A percentile compares a stretch with the other conserved stretches of the same genome.
Evolutionary conservation across 257 asterid genomes (phyloP).

Genomic region (Cordia subcordata): DNA sequence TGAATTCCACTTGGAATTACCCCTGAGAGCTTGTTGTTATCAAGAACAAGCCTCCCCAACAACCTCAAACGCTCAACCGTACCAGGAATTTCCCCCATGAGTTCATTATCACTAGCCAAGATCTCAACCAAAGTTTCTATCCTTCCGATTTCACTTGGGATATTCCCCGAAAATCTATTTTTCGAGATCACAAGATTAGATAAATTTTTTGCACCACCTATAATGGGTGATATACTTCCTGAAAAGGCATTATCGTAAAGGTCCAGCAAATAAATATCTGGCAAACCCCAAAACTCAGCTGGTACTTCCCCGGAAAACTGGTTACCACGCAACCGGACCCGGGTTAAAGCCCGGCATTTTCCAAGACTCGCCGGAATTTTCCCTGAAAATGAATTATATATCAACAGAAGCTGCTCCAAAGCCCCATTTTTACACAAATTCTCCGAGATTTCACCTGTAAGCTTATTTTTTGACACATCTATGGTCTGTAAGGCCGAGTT

Average conservation of each 20-base stretch:
- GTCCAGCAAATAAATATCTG: conserved; percentile 58
- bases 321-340: conserved; percentile 53
- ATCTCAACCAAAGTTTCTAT: conserved; percentile 36
- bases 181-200: conserved; percentile 42
- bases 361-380: conserved; percentile 52
- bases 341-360: conserved; percentile 43
- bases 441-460: conserved; percentile 54
- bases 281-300: conserved; percentile 63
- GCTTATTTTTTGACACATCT: conserved; percentile 49
- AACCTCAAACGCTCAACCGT: conserved; percentile 37
- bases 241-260: conserved; percentile 44
- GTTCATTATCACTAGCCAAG: conserved; percentile 36
- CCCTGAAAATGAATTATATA: conserved; percentile 55
- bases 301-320: conserved; percentile 56
- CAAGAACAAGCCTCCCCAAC: conserved; percentile 54
- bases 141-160: conserved; percentile 61
- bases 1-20: conserved; percentile 43
- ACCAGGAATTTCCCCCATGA: conserved; percentile 60
- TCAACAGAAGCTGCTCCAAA: conserved; percentile 36
- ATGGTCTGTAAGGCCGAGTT: conserved; percentile 43
- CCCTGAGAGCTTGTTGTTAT: conserved; percentile 57
- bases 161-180: conserved; percentile 54
- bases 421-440: conserved; percentile 49
- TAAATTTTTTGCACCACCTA: conserved; percentile 50
- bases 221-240: conserved; percentile 54